Percentiles rank a stretch among this genome's conserved stretches.
phyloP scores from a whole-genome alignment of 768 basidiomycete species.

The Trametes coccinea region DNA sequence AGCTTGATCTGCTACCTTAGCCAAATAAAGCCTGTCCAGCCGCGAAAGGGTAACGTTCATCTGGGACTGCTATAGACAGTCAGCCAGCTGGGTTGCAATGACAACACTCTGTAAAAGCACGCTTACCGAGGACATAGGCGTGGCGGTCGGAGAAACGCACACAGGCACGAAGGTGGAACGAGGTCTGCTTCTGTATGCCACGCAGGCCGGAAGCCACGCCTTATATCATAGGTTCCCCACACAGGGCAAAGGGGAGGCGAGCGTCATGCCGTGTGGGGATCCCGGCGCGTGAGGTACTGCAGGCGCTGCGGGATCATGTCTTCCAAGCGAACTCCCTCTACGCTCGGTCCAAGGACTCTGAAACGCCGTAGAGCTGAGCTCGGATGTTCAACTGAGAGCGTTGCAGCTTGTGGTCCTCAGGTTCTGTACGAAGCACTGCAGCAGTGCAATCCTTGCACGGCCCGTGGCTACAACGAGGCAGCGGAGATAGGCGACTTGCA shows the following conservation, averaged over 20 bases:
- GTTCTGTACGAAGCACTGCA: not conserved
- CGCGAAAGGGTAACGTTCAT: slow-evolving; percentile 26
- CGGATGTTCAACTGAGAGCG: not conserved
- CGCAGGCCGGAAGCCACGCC: not conserved
- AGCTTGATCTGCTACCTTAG: slow-evolving; percentile 84
- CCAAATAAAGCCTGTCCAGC: slow-evolving; percentile 55
- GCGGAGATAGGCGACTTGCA: too few relatives aligned
- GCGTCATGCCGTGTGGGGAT: not conserved
- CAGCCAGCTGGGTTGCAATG: not conserved
- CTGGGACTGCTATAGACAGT: not conserved
- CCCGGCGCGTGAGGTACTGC: slow-evolving; percentile 5
- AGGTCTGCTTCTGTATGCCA: not conserved
- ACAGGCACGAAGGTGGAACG: not conserved
- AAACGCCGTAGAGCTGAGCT: not conserved
- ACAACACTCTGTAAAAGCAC: not conserved
- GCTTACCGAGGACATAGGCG: not conserved
- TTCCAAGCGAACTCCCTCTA: not conserved
- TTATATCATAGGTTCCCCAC: slow-evolving; percentile 6
- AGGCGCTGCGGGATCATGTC: slow-evolving; percentile 9
- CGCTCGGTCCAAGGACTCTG: not conserved
- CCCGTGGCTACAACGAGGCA: slow-evolving; percentile 3
- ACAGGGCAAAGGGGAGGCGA: slow-evolving; percentile 22
- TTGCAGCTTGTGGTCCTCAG: not conserved
- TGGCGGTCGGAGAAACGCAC: not conserved
- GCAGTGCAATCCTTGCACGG: not conserved